Conservation (phyloP, 768 basidiomycete genomes). For the Phlebiopsis gigantea region DNA sequence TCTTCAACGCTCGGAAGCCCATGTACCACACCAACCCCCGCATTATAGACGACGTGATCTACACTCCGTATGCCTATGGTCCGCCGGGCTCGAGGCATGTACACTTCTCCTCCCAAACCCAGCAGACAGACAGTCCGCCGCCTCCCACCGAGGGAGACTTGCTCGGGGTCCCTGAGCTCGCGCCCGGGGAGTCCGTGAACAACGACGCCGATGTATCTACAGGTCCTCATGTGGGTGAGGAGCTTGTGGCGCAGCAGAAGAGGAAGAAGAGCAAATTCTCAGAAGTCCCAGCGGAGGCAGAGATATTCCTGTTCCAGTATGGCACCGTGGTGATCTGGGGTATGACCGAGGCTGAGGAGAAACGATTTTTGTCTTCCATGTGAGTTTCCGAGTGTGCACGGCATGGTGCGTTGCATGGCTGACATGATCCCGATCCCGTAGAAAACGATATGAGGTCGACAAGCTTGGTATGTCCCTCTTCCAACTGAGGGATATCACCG, state of each 20-base stretch:
- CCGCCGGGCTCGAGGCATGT: conserved; percentile 26
- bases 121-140: conserved; percentile 15
- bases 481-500: neutral
- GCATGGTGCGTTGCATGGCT: conserved; percentile 8
- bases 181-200: conserved; percentile 28
- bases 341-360: conserved; percentile 92
- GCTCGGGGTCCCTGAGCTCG: conserved; percentile 71
- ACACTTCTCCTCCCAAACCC: conserved; percentile 14
- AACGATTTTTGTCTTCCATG: conserved; percentile 86
- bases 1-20: conserved; percentile 76
- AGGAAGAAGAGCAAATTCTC: conserved; percentile 64
- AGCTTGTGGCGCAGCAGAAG: conserved; percentile 28
- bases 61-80: conserved; percentile 87
- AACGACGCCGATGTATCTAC: conserved; percentile 11
- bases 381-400: conserved; percentile 35
- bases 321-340: conserved; percentile 98
- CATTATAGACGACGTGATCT: conserved; percentile 88
- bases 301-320: conserved; percentile 91
- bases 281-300: conserved; percentile 63
- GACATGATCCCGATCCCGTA: conserved; percentile 25
- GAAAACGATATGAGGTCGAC: conserved; percentile 93
- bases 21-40: conserved; percentile 86
- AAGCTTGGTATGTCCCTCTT: conserved; percentile 54
- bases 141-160: conserved; percentile 54
- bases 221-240: conserved; percentile 2